A percentile compares a stretch with the other conserved stretches of the same genome.
phyloP scores from a whole-genome alignment of 257 asterid genomes.

The Solanum bulbocastanum region DNA sequence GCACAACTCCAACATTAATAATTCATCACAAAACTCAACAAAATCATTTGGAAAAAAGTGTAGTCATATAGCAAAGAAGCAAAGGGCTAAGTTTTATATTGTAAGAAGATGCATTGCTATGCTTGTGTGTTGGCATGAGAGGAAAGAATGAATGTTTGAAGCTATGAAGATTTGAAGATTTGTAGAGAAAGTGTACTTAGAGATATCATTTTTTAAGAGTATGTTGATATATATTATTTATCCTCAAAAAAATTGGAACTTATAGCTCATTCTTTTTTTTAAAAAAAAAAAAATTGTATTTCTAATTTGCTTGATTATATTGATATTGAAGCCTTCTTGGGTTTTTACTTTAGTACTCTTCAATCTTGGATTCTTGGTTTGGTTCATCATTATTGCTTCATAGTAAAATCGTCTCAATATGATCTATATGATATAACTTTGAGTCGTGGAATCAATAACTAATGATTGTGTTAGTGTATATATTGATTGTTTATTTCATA shows the following conservation, averaged over 20 bases:
- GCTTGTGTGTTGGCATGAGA: constrained; percentile 54
- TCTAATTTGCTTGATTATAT: background rate
- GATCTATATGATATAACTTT: background rate
- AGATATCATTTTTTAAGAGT: background rate
- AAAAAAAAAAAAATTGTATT: background rate
- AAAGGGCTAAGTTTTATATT: constrained; percentile 1
- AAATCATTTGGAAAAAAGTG: background rate
- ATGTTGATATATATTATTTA: background rate
- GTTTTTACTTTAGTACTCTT: background rate
- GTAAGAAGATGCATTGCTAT: background rate
- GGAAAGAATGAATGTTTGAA: constrained; percentile 22
- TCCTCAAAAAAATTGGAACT: background rate
- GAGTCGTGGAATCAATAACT: background rate
- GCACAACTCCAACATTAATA: background rate
- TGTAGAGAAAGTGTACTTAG: background rate
- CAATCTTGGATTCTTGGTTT: background rate
- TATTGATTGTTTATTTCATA: background rate
- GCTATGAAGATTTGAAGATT: background rate
- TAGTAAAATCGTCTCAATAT: background rate
- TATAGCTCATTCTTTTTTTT: background rate
- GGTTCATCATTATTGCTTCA: background rate
- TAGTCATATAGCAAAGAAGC: background rate
- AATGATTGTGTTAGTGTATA: background rate
- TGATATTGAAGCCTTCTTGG: background rate
- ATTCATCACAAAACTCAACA: background rate